Evolutionary conservation across 257 asterid species (phyloP), one percentile per base, ranked within the genome.

Genomic region (Osmanthus fragrans): DNA sequence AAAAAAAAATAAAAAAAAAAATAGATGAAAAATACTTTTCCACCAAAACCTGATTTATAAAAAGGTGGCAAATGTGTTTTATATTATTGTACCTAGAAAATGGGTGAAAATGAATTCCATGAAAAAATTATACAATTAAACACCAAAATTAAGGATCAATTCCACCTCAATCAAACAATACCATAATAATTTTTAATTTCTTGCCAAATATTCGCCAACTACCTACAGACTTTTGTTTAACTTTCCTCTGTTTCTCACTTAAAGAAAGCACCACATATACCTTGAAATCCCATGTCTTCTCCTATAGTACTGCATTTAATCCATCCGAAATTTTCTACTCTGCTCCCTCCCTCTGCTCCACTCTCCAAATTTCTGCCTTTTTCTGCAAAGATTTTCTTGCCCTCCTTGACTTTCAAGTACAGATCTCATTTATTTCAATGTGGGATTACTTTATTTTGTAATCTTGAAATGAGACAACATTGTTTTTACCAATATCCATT

Each of bases 161-260:
- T n/a, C n/a, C n/a, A n/a, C n/a, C n/a, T n/a, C n/a, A n/a, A n/a
- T n/a, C n/a, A n/a, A n/a, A n/a, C n/a, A n/a, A n/a, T n/a, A n/a
- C n/a, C n/a, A n/a, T n/a, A 78, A 40, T 27, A 74, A 39, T 8
- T 56, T 11, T 42, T 42, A 42, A 12, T 75, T 85, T 80, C 79
- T 81, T 85, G 82, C 83, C 88, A 84, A 82, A 78, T 71, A 72
- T 82, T 76, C 87, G 79, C 88, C 88, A 82, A 85, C 89, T 65
- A 70, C 80, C 73, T 19, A 51, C 58, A 75, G 66, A 25, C 16
- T 39, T 37, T 49, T 69, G 21, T 60, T 39, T 47, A 25, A 11
- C 56, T 71, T 65, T 64, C 10, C 85, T 63, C 73, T 29, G 74
- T 79, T 82, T 84, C 80, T 42, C 77, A 72, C 79, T 80, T 73